phyloP scores from a whole-genome alignment of 2,329 filamentous ascomycete genomes.

The Pyrenophora teres region DNA sequence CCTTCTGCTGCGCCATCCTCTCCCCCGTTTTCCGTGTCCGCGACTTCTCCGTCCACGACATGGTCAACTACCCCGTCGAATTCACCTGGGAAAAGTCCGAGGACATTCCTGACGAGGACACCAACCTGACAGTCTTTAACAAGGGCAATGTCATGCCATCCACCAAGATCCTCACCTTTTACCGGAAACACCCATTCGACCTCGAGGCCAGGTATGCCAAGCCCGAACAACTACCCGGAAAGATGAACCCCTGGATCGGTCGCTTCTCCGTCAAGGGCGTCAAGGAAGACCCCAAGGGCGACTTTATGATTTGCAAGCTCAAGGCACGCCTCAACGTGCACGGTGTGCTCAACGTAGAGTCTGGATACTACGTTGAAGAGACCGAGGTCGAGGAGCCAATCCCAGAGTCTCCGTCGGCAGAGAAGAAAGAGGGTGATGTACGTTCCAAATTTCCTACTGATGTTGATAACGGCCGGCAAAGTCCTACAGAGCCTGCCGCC shows the following conservation, averaged over 20 bases:
- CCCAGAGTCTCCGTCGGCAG: slow-evolving; percentile 66
- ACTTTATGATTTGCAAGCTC: slow-evolving; percentile 99
- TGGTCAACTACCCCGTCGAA: slow-evolving; percentile 97
- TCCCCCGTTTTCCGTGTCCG: slow-evolving; percentile 98
- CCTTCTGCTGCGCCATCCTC: slow-evolving; percentile 96
- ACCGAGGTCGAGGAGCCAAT: slow-evolving; percentile 95
- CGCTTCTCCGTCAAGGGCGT: slow-evolving; percentile 98
- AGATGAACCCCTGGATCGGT: slow-evolving; percentile 92
- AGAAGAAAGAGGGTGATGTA: slow-evolving; percentile 71
- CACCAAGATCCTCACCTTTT: slow-evolving; percentile 99
- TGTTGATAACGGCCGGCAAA: slow-evolving; percentile 26
- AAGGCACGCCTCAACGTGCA: slow-evolving; percentile 97
- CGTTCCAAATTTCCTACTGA: slow-evolving; percentile 52
- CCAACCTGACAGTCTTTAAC: slow-evolving; percentile 95
- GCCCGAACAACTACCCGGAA: slow-evolving; percentile 83
- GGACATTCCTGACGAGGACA: slow-evolving; percentile 98
- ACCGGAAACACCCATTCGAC: slow-evolving; percentile 96
- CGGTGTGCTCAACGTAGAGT: slow-evolving; percentile 94
- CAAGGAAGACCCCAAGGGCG: slow-evolving; percentile 88
- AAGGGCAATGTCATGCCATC: slow-evolving; percentile 96
- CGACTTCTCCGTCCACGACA: slow-evolving; percentile 96
- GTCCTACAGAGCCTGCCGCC: slow-evolving; percentile 31
- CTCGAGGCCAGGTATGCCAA: slow-evolving; percentile 93
- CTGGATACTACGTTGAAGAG: slow-evolving; percentile 97
- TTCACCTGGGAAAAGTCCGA: slow-evolving; percentile 99